Evolutionary conservation across 2,329 filamentous ascomycete genomes (phyloP).

Genomic region (Dactylella cylindrospora): DNA sequence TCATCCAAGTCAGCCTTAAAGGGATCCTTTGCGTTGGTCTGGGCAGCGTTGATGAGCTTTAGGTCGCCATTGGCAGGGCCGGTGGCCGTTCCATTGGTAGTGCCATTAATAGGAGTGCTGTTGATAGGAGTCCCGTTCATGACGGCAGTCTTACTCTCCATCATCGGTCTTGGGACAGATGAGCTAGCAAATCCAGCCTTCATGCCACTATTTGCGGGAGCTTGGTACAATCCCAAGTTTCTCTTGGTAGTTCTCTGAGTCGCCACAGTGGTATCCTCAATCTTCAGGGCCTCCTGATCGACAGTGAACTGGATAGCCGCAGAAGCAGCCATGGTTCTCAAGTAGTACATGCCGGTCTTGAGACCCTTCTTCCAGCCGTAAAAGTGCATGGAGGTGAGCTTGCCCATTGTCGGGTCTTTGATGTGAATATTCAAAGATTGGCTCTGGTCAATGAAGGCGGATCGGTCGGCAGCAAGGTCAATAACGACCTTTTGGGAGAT

Average conservation of each 20-base stretch:
- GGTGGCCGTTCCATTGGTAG: conserved; percentile 39
- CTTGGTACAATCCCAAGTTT: conserved; percentile 51
- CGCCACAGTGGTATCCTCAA: conserved; percentile 76
- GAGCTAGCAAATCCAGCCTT: conserved; percentile 58
- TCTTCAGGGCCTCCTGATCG: conserved; percentile 90
- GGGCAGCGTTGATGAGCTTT: conserved; percentile 50
- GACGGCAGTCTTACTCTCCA: conserved; percentile 31
- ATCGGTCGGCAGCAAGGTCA: conserved; percentile 93
- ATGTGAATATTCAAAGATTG: conserved; percentile 99
- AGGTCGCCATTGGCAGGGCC: conserved; percentile 45
- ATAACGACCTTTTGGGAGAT: conserved; percentile 94
- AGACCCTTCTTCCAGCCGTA: conserved; percentile 97
- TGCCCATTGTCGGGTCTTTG: conserved; percentile 99
- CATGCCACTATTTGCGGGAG: conserved; percentile 61
- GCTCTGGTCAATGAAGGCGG: conserved; percentile 98
- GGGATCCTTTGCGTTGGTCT: conserved; percentile 60
- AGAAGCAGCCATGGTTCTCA: conserved; percentile 93
- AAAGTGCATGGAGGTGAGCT: conserved; percentile 99
- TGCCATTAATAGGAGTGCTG: conserved; percentile 50
- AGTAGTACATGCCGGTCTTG: conserved; percentile 99
- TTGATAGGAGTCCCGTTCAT: conserved; percentile 59
- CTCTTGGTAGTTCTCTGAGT: conserved; percentile 68
- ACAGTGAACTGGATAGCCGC: conserved; percentile 99
- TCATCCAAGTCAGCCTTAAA: conserved; percentile 78
- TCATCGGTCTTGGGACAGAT: conserved; percentile 21